Conservation (phyloP, 225 moss, liverwort and hornwort species). For the Sphagnum tenellum region DNA sequence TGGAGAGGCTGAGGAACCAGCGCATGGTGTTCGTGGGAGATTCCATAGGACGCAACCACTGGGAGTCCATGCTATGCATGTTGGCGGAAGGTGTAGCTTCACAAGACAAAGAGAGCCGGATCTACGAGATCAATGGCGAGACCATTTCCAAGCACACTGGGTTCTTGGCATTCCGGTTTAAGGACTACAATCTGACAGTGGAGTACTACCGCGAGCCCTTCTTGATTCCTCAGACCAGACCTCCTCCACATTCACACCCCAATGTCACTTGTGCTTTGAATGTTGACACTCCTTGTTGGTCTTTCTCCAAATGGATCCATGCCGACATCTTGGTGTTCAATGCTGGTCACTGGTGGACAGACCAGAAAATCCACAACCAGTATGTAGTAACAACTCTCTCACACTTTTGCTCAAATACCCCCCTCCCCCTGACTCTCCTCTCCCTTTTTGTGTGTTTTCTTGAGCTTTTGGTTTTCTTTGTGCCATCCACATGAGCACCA, state of each 20-base stretch:
- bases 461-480: too few relatives aligned
- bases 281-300: constrained; percentile 54
- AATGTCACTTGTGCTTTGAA: constrained; percentile 35
- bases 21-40: constrained; percentile 83
- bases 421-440: too few relatives aligned
- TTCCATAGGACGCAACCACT: constrained; percentile 77
- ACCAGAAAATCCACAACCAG: constrained; percentile 68
- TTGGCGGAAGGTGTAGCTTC: constrained; percentile 42
- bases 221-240: constrained; percentile 60
- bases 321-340: constrained; percentile 78
- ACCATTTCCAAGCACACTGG: constrained; percentile 61
- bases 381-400: not conserved
- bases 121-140: constrained; percentile 70
- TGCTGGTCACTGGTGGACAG: constrained; percentile 83
- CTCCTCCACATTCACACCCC: constrained; percentile 14
- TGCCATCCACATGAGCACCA: too few relatives aligned
- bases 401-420: too few relatives aligned
- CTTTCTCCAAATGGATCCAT: constrained; percentile 27
- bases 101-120: constrained; percentile 26
- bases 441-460: too few relatives aligned
- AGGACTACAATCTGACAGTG: constrained; percentile 72
- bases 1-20: constrained; percentile 58
- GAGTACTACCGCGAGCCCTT: constrained; percentile 82
- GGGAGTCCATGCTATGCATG: constrained; percentile 98
- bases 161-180: constrained; percentile 55